A percentile compares a stretch with the other conserved stretches of the same genome.
Conservation (phyloP, 306 rosid genomes). For the Ormosia semicastrata region DNA sequence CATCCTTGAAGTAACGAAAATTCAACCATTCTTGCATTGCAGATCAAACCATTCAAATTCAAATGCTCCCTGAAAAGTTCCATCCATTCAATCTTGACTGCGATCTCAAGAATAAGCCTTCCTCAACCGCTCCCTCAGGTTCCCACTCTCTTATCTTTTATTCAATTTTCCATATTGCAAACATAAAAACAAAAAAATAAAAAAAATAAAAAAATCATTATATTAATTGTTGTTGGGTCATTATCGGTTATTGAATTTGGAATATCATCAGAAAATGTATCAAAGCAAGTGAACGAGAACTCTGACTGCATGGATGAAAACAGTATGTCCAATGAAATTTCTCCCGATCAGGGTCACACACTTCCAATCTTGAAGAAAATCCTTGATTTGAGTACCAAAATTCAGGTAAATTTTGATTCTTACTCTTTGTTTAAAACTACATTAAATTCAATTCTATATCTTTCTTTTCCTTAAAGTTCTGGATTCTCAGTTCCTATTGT, state of each 20-base stretch:
- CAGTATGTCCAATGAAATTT: constrained; percentile 44
- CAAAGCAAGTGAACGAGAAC: constrained; percentile 35
- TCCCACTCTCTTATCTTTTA: not conserved
- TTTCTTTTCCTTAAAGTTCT: too few relatives aligned
- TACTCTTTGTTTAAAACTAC: not conserved
- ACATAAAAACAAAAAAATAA: not conserved
- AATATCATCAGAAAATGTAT: constrained; percentile 33
- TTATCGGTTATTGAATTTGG: not conserved
- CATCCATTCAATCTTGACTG: constrained; percentile 28
- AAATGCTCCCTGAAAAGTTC: constrained; percentile 34
- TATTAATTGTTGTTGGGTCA: not conserved
- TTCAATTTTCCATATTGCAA: not conserved
- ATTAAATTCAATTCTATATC: not conserved
- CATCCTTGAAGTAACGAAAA: not conserved
- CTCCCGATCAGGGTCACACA: constrained; percentile 59
- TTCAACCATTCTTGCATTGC: constrained; percentile 30
- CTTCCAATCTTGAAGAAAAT: constrained; percentile 84
- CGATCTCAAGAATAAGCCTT: constrained; percentile 33
- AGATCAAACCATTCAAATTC: constrained; percentile 50
- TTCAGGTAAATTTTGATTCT: constrained; percentile 51
- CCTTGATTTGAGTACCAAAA: constrained; percentile 51
- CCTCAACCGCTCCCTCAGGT: constrained; percentile 48
- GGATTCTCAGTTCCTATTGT: too few relatives aligned
- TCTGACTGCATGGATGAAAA: constrained; percentile 47
- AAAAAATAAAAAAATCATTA: not conserved